A percentile compares a stretch with the other conserved stretches of the same genome.
Conservation (phyloP, 495 filamentous ascomycete genomes). For the Barbatosphaeria neglecta region DNA sequence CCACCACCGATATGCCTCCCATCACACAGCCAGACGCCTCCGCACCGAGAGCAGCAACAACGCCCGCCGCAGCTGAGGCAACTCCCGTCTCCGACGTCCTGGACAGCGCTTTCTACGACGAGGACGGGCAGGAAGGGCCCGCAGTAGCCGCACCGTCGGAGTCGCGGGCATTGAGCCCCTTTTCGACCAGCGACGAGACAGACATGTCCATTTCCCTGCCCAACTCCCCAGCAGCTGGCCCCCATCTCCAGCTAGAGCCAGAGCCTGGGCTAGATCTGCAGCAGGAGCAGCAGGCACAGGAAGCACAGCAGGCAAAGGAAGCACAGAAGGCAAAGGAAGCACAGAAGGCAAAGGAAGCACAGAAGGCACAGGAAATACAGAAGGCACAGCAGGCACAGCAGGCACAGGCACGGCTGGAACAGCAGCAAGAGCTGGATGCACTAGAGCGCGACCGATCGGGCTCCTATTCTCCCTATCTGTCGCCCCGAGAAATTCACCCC, state of each 20-base stretch:
- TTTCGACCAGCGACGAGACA: background rate
- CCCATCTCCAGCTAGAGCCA: too few relatives aligned
- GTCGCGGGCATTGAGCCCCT: background rate
- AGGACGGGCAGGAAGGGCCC: background rate
- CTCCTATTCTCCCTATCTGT: constrained; percentile 42
- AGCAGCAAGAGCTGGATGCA: background rate
- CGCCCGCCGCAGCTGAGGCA: too few relatives aligned
- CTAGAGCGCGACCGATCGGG: constrained; percentile 30
- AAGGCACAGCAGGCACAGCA: too few relatives aligned
- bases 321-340: too few relatives aligned
- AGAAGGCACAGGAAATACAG: too few relatives aligned
- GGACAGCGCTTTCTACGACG: background rate
- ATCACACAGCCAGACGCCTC: too few relatives aligned
- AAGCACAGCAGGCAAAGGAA: too few relatives aligned
- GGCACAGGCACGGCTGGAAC: constrained; percentile 3
- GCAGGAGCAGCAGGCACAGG: too few relatives aligned
- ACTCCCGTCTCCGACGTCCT: background rate
- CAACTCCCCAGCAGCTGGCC: background rate
- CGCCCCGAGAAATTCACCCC: constrained; percentile 30
- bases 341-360: too few relatives aligned
- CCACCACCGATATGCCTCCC: background rate
- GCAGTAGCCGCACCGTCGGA: too few relatives aligned
- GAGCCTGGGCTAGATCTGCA: too few relatives aligned
- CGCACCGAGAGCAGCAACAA: background rate
- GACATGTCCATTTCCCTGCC: background rate